These are phyloP conservation scores for Acmispon strigosus DNA, from an alignment of 306 rosid genomes.

Conservation along the genomic window DNA sequence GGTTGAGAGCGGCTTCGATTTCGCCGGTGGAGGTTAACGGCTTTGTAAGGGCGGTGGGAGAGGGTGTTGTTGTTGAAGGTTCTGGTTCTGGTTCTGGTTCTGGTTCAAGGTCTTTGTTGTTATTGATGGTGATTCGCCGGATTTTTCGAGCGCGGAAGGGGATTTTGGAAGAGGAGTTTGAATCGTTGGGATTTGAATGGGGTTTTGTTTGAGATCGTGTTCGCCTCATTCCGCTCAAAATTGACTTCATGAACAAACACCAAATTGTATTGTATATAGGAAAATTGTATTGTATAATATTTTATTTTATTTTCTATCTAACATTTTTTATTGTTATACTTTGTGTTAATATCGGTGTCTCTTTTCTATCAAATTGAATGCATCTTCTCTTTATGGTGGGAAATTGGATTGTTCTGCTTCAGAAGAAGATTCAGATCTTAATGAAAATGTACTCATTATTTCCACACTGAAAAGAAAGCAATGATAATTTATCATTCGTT, in stretches of 20 bases:
- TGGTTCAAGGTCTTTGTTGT: neutral
- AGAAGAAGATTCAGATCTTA: too few species aligned
- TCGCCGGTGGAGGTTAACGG: slow-evolving; percentile 35
- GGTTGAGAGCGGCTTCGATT: slow-evolving; percentile 46
- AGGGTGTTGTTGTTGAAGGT: neutral
- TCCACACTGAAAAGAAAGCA: too few species aligned
- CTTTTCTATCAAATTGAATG: too few species aligned
- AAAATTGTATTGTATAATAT: too few species aligned
- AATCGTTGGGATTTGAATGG: neutral
- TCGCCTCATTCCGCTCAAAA: slow-evolving; percentile 13
- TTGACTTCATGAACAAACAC: neutral
- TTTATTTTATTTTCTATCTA: too few species aligned
- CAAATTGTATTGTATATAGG: too few species aligned
- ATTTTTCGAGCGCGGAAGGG: slow-evolving; percentile 50
- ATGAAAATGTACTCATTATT: too few species aligned
- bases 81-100: neutral
- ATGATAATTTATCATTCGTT: too few species aligned
- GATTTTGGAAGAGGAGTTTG: slow-evolving; percentile 34
- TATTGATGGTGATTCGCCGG: slow-evolving; percentile 20
- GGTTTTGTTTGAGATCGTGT: slow-evolving; percentile 29
- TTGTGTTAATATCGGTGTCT: too few species aligned
- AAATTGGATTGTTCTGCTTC: too few species aligned
- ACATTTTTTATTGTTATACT: too few species aligned
- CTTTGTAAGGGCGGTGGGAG: slow-evolving; percentile 9
- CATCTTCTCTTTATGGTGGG: too few species aligned